Conservation (phyloP, 441 rosid species). For the Populus hybrid region DNA sequence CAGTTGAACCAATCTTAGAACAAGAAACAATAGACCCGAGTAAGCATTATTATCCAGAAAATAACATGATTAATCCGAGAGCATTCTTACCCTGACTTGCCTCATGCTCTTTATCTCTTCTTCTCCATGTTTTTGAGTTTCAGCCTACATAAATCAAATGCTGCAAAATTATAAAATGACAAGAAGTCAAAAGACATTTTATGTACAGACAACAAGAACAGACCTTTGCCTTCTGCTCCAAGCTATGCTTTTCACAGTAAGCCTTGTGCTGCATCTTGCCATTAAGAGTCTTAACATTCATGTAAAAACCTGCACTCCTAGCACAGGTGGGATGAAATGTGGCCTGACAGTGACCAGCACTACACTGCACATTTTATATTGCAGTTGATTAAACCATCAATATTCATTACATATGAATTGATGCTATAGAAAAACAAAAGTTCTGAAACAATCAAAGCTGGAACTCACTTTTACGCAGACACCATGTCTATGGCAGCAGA, state of each 20-base stretch:
- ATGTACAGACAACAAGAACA: conserved; percentile 9
- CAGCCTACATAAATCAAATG: conserved; percentile 49
- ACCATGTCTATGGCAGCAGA: conserved; percentile 72
- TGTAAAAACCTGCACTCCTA: conserved; percentile 74
- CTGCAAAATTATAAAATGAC: conserved; percentile 3
- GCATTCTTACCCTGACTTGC: conserved; percentile 67
- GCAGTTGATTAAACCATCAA: neutral
- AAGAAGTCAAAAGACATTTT: neutral
- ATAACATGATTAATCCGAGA: neutral
- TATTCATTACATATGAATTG: neutral
- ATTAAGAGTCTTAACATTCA: conserved; percentile 57
- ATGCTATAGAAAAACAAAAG: neutral
- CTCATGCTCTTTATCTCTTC: conserved; percentile 84
- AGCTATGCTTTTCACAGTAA: conserved; percentile 87
- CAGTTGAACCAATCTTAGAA: neutral
- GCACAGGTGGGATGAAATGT: conserved; percentile 97
- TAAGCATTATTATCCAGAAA: conserved; percentile 2
- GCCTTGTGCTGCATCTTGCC: conserved; percentile 92
- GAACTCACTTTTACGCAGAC: conserved; percentile 72
- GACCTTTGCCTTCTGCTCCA: conserved; percentile 91
- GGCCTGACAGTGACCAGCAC: conserved; percentile 88
- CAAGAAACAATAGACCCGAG: neutral
- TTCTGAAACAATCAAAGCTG: neutral
- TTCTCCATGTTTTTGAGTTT: conserved; percentile 76
- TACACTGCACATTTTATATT: conserved; percentile 57